Evolutionary conservation across 352 stramenopile genomes (phyloP).

Genomic region (Globisporangium irregulare): DNA sequence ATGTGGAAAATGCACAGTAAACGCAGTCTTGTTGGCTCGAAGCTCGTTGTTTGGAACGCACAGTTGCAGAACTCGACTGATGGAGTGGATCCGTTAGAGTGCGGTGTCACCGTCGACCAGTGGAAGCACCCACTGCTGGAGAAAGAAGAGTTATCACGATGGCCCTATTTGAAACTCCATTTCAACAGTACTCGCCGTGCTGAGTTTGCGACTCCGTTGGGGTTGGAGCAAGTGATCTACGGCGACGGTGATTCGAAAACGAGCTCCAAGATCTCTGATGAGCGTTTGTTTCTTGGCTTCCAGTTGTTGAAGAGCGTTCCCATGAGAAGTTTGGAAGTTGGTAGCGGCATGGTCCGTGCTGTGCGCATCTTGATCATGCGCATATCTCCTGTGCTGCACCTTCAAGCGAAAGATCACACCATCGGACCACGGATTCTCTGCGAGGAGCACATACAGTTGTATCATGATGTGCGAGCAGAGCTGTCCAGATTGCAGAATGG

Average conservation of each 20-base stretch:
- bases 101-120: conserved; percentile 33
- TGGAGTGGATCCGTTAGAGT: conserved; percentile 67
- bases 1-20: conserved; percentile 48
- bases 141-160: conserved; percentile 46
- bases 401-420: conserved; percentile 64
- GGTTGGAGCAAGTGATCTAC: conserved; percentile 35
- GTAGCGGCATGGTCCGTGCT: conserved; percentile 59
- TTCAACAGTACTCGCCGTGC: conserved; percentile 69
- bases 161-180: conserved; percentile 59
- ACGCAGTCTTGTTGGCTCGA: conserved; percentile 45
- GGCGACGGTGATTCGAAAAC: background rate
- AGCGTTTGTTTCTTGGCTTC: conserved; percentile 24
- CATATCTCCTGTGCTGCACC: conserved; percentile 55
- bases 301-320: conserved; percentile 64
- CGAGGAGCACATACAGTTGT: conserved; percentile 56
- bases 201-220: conserved; percentile 35
- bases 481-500: conserved; percentile 18
- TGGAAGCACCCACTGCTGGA: conserved; percentile 53
- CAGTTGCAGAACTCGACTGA: conserved; percentile 58
- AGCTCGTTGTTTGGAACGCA: conserved; percentile 70
- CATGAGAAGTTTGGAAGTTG: conserved; percentile 54
- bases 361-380: conserved; percentile 46
- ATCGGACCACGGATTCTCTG: conserved; percentile 62
- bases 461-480: conserved; percentile 42
- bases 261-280: conserved; percentile 2